Base-by-base conservation (phyloP, 495 filamentous ascomycete genomes). In the Trichoderma parareesei region DNA sequence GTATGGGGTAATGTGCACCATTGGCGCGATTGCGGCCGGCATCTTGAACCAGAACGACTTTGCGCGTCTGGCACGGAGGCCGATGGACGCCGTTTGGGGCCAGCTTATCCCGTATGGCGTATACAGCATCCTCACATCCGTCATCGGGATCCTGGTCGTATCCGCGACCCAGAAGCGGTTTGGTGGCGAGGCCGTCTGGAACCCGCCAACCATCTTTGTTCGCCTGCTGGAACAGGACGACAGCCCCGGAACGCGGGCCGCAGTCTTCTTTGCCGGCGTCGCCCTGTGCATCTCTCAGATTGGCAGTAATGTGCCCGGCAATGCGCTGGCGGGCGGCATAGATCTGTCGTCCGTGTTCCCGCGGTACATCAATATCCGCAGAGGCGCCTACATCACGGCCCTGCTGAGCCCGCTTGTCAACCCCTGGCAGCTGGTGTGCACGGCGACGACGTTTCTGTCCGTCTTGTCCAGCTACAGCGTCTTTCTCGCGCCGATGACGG, bases 391-490 rank as follows among this genome's bases (percentile, higher is more conserved):
- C 66, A 70, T 81, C 35, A 72, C 72, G 20, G 71, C 73, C 37
- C 48, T 79, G 20, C 65, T 80, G 35, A 75, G 74, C n/a, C 71
- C 79, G 18, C 71, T 73, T 9, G 74, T 76, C 35, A 73, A 75
- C 42, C 81, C 80, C 2, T 83, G 80, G 80, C 75, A 80, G 43
- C 72, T 78, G 2, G 74, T 82, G 59, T 75, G 74, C 40, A 73
- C 71, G 9, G 79, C 78, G 4, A 72, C 75, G 4, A 78, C 71
- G 33, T 82, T 82, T 69, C 72, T 83, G 60, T 74, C 70, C 4
- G 77, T 83, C 1, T 66, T 83, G 14, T 76, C 73, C 37, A 74
- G 75, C 13, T 83, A 75, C 67, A 72, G 75, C 0, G 74, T 82
- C 41, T 81, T 83, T 64, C 66, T 81, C 4, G 76, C 71, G 11